Evolutionary conservation across 345 rosid species (phyloP).

Genomic region (Gossypioides kirkii): DNA sequence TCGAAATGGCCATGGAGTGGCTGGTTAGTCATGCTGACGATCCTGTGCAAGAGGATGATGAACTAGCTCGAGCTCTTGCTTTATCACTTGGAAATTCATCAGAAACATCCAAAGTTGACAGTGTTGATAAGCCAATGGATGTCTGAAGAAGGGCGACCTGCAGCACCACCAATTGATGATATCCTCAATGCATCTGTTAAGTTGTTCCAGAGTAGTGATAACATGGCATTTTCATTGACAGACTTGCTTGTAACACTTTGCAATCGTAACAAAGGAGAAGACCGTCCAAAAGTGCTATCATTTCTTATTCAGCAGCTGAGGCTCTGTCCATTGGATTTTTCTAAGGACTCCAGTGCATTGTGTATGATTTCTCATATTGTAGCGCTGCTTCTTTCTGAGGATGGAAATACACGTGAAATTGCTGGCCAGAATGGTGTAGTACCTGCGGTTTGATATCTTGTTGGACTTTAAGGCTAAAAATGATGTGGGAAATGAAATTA

Average conservation of each 20-base stretch:
- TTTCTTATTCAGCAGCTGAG: conserved; percentile 87
- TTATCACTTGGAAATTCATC: conserved; percentile 88
- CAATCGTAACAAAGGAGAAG: conserved; percentile 88
- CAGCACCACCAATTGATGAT: conserved; percentile 82
- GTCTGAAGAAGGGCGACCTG: conserved; percentile 46
- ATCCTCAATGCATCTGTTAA: conserved; percentile 77
- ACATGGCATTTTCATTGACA: conserved; percentile 68
- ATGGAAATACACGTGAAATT: conserved; percentile 66
- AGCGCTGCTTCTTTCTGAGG: conserved; percentile 80
- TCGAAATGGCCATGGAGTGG: conserved; percentile 99
- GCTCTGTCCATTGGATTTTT: conserved; percentile 63
- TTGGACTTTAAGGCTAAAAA: conserved; percentile 51
- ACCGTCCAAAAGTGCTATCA: conserved; percentile 62
- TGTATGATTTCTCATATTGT: conserved; percentile 80
- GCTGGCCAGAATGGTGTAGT: conserved; percentile 75
- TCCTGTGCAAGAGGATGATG: conserved; percentile 97
- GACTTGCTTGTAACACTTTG: conserved; percentile 88
- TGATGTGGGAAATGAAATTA: conserved; percentile 44
- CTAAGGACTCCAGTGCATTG: conserved; percentile 59
- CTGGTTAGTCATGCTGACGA: conserved; percentile 78
- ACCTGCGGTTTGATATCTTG: conserved; percentile 60
- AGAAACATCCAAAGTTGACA: conserved; percentile 71
- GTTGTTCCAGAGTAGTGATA: conserved; percentile 67
- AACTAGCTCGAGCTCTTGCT: conserved; percentile 93
- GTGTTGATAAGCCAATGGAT: conserved; percentile 61